A percentile compares a stretch with the other conserved stretches of the same genome.
These are phyloP conservation scores for Crepidotus sp. DNA, from an alignment of 1,284 basidiomycete species.

Conservation along the genomic window DNA sequence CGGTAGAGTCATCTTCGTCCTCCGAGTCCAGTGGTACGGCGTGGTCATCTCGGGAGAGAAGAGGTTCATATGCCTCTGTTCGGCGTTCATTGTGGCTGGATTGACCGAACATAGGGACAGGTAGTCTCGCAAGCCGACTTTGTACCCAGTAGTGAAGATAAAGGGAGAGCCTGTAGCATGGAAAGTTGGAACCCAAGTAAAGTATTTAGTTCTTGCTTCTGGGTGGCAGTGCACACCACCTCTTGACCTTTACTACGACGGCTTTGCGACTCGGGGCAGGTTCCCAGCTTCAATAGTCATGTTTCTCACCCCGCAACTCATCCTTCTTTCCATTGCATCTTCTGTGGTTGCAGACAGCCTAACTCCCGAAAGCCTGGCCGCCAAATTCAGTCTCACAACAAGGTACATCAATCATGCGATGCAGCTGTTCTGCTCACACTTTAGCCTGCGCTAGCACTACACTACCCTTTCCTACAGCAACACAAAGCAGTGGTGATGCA, in stretches of 20 bases:
- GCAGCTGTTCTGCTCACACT: constrained; percentile 21
- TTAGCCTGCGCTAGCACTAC: constrained; percentile 37
- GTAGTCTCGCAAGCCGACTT: background rate
- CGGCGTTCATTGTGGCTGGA: constrained; percentile 15
- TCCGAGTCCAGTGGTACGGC: constrained; percentile 41
- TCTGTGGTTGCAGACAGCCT: constrained; percentile 14
- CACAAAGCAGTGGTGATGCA: constrained; percentile 40
- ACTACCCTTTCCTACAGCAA: constrained; percentile 60
- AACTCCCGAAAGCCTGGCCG: constrained; percentile 12
- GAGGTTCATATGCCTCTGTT: constrained; percentile 41
- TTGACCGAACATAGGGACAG: constrained; percentile 32
- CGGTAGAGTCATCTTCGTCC: constrained; percentile 29
- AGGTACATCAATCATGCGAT: constrained; percentile 12
- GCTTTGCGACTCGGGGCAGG: constrained; percentile 4
- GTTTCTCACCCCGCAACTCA: constrained; percentile 1
- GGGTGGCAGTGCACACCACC: no score
- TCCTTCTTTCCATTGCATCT: constrained; percentile 8
- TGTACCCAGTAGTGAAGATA: no score
- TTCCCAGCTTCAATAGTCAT: constrained; percentile 6
- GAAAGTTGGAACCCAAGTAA: no score
- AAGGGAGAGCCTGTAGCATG: no score
- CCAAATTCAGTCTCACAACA: constrained; percentile 13
- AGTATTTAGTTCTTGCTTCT: no score
- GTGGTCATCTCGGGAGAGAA: constrained; percentile 34
- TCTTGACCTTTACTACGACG: no score